These are phyloP conservation scores for Podila verticillata DNA, from an alignment of 192 early-diverging fungal genomes.

Conservation along the genomic window DNA sequence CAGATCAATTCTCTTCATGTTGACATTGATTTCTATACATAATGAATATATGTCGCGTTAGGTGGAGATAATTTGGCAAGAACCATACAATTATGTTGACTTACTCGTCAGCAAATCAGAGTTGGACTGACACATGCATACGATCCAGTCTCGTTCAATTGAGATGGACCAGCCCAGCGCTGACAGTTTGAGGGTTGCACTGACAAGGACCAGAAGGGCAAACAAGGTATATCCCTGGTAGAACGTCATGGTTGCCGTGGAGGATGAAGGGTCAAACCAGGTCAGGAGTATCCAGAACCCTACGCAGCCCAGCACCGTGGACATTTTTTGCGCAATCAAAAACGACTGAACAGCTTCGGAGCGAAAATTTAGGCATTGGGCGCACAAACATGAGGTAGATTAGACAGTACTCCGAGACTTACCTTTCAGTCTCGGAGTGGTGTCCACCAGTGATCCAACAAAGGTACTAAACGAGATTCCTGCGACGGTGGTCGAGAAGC, in stretches of 20 bases:
- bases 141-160: conserved; percentile 50
- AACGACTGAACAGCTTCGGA: conserved; percentile 28
- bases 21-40: conserved; percentile 29
- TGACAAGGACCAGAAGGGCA: conserved; percentile 24
- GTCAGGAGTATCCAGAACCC: conserved; percentile 48
- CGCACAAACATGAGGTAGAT: background rate
- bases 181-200: conserved; percentile 32
- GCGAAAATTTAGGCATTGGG: background rate
- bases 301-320: conserved; percentile 31
- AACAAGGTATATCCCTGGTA: conserved; percentile 27
- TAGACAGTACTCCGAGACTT: background rate
- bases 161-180: conserved; percentile 47
- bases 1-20: conserved; percentile 48
- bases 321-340: conserved; percentile 28
- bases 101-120: conserved; percentile 37
- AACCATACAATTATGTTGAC: background rate
- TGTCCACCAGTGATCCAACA: conserved; percentile 41
- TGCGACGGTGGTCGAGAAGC: conserved; percentile 43
- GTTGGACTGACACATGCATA: conserved; percentile 30
- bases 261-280: conserved; percentile 33
- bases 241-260: background rate
- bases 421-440: conserved; percentile 27
- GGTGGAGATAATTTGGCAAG: no score
- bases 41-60: background rate
- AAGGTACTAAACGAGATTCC: conserved; percentile 42